Base-by-base conservation (phyloP, 1,284 basidiomycete genomes). In the Athelia psychrophila region DNA sequence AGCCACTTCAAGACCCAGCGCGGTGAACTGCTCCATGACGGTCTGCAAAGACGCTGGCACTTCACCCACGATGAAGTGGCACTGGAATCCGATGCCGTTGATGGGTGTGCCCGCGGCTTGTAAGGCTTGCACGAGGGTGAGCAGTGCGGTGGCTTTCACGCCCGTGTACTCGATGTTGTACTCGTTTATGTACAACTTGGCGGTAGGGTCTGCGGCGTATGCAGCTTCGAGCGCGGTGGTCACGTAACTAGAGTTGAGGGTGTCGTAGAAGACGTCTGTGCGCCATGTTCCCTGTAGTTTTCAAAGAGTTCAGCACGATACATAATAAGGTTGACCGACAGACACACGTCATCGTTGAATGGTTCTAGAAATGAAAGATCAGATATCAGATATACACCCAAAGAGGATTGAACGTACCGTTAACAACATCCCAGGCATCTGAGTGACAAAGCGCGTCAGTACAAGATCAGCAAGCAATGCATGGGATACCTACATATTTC, bases 1-100 rank as follows among this genome's bases (percentile, higher is more conserved):
- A 15, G 79, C 79, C 32, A 81, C 71, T 51, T 81, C 79, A 50
- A 82, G 67, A 27, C 81, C 78, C 24, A 81, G 72, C 22, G 68
- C 71, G 13, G 74, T 69, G 64, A 82, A 74, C 32, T 68, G 63
- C 49, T 74, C 61, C 58, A 81, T 68, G 57, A 77, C 76, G 15
- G 69, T 61, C 33, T 63, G 59, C 46, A 80, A 61, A 3, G 66
- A 62, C 0, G 64, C 60, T 6, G 76, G 75, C 24, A 79, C 65
- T 49, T 69, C 58, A 44, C 77, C 78, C 27, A 82, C 74, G 56
- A 79, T 77, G 56, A 81, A 68, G 59, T 83, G 82, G 19, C 65
- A 62, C 64, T 80, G 75, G 52, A 76, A 63, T 42, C 79, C 79
- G 51, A 81, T 64, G 44, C 78, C 78, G 56, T 80, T 74, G 59